A percentile compares a stretch with the other conserved stretches of the same genome.
These are phyloP conservation scores for Scorias spongiosa DNA, from an alignment of 2,329 filamentous ascomycete species.

Conservation along the genomic window DNA sequence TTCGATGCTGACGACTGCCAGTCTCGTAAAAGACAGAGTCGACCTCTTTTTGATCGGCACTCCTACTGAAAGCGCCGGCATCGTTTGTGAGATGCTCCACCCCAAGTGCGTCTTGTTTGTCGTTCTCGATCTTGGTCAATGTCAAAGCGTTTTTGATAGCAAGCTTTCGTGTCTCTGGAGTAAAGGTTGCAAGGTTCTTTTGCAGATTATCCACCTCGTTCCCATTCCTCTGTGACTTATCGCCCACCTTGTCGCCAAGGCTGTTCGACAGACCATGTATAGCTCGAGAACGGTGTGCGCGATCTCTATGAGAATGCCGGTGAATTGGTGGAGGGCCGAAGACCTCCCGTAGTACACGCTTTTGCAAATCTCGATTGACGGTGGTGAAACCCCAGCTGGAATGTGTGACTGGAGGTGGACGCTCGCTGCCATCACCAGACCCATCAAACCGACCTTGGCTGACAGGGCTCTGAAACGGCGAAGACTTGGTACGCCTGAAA, in stretches of 20 bases:
- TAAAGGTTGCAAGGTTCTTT: conserved; percentile 11
- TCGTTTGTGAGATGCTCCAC: conserved; percentile 4
- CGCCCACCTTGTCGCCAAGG: conserved; percentile 5
- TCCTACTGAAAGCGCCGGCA: conserved; percentile 13
- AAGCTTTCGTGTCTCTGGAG: conserved; percentile 25
- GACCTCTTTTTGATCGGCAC: conserved; percentile 13
- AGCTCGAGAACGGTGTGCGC: conserved; percentile 50
- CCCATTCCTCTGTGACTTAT: conserved; percentile 23
- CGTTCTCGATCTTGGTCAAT: conserved; percentile 11
- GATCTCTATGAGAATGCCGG: conserved; percentile 58
- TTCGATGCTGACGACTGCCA: conserved; percentile 24
- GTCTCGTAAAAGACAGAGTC: conserved; percentile 3
- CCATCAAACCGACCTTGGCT: background rate
- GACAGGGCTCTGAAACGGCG: conserved; percentile 7
- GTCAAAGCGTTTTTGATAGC: conserved; percentile 27
- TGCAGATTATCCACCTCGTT: conserved; percentile 19
- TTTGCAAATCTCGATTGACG: conserved; percentile 73
- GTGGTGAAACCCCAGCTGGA: conserved; percentile 76
- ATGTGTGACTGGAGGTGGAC: conserved; percentile 33
- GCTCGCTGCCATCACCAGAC: conserved; percentile 1
- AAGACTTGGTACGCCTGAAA: conserved; percentile 13
- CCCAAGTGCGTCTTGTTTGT: conserved; percentile 10
- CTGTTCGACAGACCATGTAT: conserved; percentile 17
- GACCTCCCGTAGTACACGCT: conserved; percentile 84
- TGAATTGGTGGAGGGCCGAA: conserved; percentile 74